Conservation (phyloP, 2,329 filamentous ascomycete genomes). For the Ascochyta pisi region DNA sequence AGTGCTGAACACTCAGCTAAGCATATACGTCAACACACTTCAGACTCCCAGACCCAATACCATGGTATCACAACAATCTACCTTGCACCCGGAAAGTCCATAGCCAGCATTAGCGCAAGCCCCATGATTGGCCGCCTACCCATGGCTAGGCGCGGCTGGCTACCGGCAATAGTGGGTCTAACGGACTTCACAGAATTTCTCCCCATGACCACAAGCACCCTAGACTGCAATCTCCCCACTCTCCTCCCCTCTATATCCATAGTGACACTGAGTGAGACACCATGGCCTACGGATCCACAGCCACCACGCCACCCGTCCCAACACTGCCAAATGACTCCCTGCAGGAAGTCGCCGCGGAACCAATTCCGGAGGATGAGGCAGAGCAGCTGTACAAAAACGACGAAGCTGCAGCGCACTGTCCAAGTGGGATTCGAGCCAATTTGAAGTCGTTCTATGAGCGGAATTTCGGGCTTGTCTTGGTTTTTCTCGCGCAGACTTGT, state of each 20-base stretch:
- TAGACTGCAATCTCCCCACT: too few species aligned
- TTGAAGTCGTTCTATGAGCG: slow-evolving; percentile 28
- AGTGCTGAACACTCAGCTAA: too few species aligned
- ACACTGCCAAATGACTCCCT: not conserved
- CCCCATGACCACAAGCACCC: not conserved
- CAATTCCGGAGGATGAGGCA: slow-evolving; percentile 8
- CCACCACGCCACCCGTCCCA: not conserved
- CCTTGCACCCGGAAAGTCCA: not conserved
- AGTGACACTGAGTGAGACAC: not conserved
- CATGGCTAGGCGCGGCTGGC: slow-evolving; percentile 14
- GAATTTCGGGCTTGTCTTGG: slow-evolving; percentile 34
- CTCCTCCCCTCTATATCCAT: too few species aligned
- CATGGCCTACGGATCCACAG: slow-evolving; percentile 25
- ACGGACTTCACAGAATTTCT: slow-evolving; percentile 2
- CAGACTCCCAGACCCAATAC: too few species aligned
- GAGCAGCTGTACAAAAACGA: slow-evolving; percentile 10
- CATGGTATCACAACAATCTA: too few species aligned
- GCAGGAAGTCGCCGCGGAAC: slow-evolving; percentile 12
- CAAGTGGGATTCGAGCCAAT: not conserved
- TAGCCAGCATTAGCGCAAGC: not conserved
- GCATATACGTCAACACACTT: too few species aligned
- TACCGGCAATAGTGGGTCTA: slow-evolving; percentile 6
- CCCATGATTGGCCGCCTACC: slow-evolving; percentile 3
- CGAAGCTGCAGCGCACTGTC: not conserved
- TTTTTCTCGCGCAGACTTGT: slow-evolving; percentile 50